Conservation (phyloP, 2,329 filamentous ascomycete genomes). For the Stemphylium vesicarium region DNA sequence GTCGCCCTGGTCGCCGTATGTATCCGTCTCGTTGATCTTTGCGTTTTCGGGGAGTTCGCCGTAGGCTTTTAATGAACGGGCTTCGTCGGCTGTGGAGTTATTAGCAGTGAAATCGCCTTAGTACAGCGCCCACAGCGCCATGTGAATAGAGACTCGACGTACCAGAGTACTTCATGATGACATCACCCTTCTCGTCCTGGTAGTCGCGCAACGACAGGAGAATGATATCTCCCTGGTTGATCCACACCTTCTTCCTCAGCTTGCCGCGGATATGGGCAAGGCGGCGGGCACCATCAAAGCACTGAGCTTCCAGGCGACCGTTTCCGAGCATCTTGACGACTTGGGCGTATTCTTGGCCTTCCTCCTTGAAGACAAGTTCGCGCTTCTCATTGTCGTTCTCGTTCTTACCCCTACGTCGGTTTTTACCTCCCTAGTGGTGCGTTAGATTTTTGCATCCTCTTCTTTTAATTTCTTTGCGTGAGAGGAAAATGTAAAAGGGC, state of each 20-base stretch:
- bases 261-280: conserved; percentile 90
- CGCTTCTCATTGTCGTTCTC: conserved; percentile 96
- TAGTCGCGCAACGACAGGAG: conserved; percentile 79
- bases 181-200: conserved; percentile 91
- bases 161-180: conserved; percentile 84
- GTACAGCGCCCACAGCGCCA: not conserved
- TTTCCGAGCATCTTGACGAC: conserved; percentile 96
- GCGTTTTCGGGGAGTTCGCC: conserved; percentile 95
- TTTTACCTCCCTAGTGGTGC: conserved; percentile 84
- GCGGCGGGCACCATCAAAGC: conserved; percentile 92
- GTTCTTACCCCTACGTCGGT: conserved; percentile 97
- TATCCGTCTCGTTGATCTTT: conserved; percentile 99
- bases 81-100: conserved; percentile 83
- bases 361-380: conserved; percentile 98
- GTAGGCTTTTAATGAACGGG: conserved; percentile 92
- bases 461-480: not conserved
- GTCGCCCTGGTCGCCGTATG: conserved; percentile 86
- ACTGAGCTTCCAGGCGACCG: conserved; percentile 89
- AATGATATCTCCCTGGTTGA: conserved; percentile 92
- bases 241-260: conserved; percentile 95
- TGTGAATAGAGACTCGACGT: conserved; percentile 3
- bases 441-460: not conserved
- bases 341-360: conserved; percentile 90
- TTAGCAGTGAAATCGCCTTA: conserved; percentile 76
- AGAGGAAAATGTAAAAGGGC: not conserved